Evolutionary conservation across 805 yeast species (phyloP).

Genomic region (Metschnikowia henanensis): DNA sequence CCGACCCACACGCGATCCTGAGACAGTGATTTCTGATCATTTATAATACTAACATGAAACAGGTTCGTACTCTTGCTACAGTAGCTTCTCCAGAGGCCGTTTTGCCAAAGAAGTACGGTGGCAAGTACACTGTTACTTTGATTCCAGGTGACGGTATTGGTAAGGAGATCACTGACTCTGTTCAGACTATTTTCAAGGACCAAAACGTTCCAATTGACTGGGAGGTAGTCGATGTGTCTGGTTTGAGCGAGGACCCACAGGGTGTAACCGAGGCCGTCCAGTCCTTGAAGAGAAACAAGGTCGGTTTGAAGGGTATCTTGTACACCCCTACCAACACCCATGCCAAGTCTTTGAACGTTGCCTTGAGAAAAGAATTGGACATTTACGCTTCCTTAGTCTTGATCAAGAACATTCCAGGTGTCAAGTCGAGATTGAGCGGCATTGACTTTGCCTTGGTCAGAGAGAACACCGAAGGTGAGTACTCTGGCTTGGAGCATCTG

Average conservation of each 20-base stretch:
- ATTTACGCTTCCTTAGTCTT: constrained; percentile 94
- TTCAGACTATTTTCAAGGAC: constrained; percentile 81
- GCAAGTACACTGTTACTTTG: constrained; percentile 89
- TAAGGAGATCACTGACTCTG: constrained; percentile 92
- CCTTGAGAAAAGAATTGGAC: constrained; percentile 93
- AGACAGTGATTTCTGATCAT: too few relatives aligned
- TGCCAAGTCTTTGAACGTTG: constrained; percentile 88
- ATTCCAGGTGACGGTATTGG: constrained; percentile 99
- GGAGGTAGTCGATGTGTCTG: constrained; percentile 59
- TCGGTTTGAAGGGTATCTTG: constrained; percentile 95
- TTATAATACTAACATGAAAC: constrained; percentile 25
- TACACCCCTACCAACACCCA: constrained; percentile 82
- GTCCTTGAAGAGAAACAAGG: constrained; percentile 92
- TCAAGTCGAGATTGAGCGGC: constrained; percentile 81
- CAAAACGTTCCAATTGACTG: constrained; percentile 92
- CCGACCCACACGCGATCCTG: too few relatives aligned
- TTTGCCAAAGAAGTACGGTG: constrained; percentile 91
- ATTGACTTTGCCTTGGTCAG: constrained; percentile 94
- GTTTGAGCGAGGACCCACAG: constrained; percentile 36
- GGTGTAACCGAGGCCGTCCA: constrained; percentile 83
- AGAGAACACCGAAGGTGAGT: constrained; percentile 99
- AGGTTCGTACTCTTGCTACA: constrained; percentile 53
- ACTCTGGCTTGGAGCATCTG: constrained; percentile 97
- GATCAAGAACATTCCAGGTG: constrained; percentile 93
- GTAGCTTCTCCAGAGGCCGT: constrained; percentile 59